Conservation (phyloP, 352 stramenopile genomes). For the Thraustochytrium striatum region DNA sequence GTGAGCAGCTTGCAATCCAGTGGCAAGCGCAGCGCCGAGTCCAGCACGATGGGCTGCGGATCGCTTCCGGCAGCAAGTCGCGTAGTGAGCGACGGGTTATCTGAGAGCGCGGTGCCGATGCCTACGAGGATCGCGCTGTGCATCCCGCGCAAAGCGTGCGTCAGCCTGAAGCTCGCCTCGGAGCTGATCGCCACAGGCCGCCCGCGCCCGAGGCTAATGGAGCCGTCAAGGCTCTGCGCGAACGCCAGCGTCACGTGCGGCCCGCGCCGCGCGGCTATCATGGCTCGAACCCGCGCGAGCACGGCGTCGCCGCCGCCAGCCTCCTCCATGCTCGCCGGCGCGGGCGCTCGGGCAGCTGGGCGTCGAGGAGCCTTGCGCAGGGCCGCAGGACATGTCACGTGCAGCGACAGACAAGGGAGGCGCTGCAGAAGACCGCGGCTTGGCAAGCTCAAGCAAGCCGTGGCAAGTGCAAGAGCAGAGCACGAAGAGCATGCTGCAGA, state of each 20-base stretch:
- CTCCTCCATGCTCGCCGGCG: too few relatives aligned
- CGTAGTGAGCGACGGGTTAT: conserved; percentile 78
- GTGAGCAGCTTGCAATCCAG: conserved; percentile 71
- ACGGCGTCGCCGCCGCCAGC: too few relatives aligned
- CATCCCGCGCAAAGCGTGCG: conserved; percentile 71
- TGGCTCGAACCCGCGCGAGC: not conserved
- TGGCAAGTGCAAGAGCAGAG: too few relatives aligned
- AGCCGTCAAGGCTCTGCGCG: conserved; percentile 27
- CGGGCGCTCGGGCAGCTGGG: too few relatives aligned
- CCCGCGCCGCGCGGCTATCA: too few relatives aligned
- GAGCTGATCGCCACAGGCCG: conserved; percentile 24
- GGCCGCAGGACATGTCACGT: too few relatives aligned
- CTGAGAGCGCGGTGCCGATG: conserved; percentile 70
- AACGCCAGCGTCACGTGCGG: conserved; percentile 22
- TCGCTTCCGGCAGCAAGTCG: conserved; percentile 63
- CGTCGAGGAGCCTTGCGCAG: too few relatives aligned
- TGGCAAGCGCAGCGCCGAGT: conserved; percentile 66
- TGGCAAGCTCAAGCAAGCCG: too few relatives aligned
- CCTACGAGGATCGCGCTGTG: conserved; percentile 80
- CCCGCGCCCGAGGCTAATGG: not conserved
- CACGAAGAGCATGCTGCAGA: too few relatives aligned
- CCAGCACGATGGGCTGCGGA: conserved; percentile 69
- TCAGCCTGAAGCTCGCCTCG: conserved; percentile 61
- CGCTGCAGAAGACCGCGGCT: too few relatives aligned
- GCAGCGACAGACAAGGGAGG: too few relatives aligned